Evolutionary conservation across 2,329 filamentous ascomycete species (phyloP).

Genomic region (Dactylonectria macrodidyma): DNA sequence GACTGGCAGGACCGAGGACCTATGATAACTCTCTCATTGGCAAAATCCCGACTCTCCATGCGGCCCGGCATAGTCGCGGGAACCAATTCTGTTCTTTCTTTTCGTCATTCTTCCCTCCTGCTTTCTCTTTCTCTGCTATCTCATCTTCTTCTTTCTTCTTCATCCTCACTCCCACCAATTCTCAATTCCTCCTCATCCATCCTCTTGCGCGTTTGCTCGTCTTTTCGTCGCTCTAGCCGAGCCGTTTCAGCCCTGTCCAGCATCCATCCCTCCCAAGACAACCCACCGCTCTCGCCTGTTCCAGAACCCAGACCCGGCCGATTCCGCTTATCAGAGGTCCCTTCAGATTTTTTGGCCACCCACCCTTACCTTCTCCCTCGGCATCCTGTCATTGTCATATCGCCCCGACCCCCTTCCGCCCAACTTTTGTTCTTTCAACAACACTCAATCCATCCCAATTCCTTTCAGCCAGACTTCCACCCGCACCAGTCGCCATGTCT

Average conservation of each 20-base stretch:
- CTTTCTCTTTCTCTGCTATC: not conserved
- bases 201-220: not conserved
- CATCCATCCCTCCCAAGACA: conserved; percentile 4
- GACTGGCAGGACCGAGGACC: conserved; percentile 10
- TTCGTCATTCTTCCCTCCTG: not conserved
- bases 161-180: not conserved
- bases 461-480: conserved; percentile 20
- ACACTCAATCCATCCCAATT: conserved; percentile 22
- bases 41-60: conserved; percentile 30
- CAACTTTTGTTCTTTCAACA: conserved; percentile 22
- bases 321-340: conserved; percentile 38
- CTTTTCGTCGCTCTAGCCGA: not conserved
- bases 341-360: conserved; percentile 45
- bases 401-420: conserved; percentile 22
- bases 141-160: conserved; percentile 12
- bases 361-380: conserved; percentile 5
- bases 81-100: conserved; percentile 25
- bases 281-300: conserved; percentile 9
- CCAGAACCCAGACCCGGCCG: conserved; percentile 30
- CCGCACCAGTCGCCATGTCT: conserved; percentile 64
- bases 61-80: conserved; percentile 10
- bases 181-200: conserved; percentile 3
- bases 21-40: conserved; percentile 46
- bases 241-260: not conserved
- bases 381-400: conserved; percentile 28